A percentile compares a stretch with the other conserved stretches of the same genome.
phyloP scores from a whole-genome alignment of 2,329 filamentous ascomycete genomes.

The Pseudogymnoascus sp. region DNA sequence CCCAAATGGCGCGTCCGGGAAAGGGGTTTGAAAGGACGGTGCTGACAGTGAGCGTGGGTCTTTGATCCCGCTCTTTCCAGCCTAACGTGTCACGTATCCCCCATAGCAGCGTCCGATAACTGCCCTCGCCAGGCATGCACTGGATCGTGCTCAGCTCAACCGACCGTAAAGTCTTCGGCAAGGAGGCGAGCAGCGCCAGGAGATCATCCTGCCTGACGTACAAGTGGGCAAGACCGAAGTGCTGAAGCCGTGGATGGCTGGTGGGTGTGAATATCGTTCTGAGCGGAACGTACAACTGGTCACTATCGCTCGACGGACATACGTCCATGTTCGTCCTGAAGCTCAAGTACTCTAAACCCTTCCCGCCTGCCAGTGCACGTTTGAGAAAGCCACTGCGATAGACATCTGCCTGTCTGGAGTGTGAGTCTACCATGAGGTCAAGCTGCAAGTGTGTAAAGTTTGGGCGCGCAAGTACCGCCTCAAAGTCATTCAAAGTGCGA shows the following conservation, averaged over 20 bases:
- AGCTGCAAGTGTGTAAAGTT: conserved; percentile 26
- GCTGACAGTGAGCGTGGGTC: conserved; percentile 8
- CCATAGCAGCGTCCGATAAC: conserved; percentile 18
- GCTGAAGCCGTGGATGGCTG: conserved; percentile 24
- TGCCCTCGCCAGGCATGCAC: conserved; percentile 18
- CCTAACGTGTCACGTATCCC: conserved; percentile 20
- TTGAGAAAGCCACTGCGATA: conserved; percentile 18
- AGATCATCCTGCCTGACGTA: conserved; percentile 24
- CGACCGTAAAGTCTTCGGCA: conserved; percentile 26
- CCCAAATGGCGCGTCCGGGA: background rate
- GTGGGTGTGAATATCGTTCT: conserved; percentile 27
- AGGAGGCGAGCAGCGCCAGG: conserved; percentile 22
- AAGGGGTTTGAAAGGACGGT: conserved; percentile 12
- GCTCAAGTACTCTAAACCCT: conserved; percentile 21
- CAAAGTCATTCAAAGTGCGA: conserved; percentile 23
- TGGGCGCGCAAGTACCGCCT: conserved; percentile 19
- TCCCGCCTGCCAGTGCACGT: conserved; percentile 16
- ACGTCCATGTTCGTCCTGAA: conserved; percentile 14
- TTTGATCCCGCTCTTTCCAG: conserved; percentile 14
- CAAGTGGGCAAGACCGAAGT: conserved; percentile 28
- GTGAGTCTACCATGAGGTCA: conserved; percentile 17
- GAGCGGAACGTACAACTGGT: conserved; percentile 17
- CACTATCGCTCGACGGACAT: too few relatives aligned
- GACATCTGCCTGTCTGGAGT: background rate
- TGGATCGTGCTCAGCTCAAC: conserved; percentile 30